phyloP scores from a whole-genome alignment of 345 rosid genomes.

The Euphorbia peplus region DNA sequence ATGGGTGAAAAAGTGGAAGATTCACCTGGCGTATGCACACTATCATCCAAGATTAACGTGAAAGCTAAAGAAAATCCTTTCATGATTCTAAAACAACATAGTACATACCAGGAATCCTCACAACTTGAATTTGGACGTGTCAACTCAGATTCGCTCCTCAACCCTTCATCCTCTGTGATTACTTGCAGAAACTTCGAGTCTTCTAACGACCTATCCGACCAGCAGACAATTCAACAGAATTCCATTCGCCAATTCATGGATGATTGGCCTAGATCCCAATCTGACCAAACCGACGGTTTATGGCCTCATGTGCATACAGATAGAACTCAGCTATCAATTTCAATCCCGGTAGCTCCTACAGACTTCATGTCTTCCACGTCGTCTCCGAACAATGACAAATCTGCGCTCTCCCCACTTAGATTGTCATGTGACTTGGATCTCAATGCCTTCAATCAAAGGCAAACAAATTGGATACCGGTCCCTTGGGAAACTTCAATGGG shows the following conservation, averaged over 20 bases:
- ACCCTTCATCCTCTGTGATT: slow-evolving; percentile 39
- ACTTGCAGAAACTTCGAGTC: slow-evolving; percentile 38
- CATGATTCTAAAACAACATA: slow-evolving; percentile 33
- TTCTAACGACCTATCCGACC: slow-evolving; percentile 32
- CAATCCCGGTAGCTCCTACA: slow-evolving; percentile 46
- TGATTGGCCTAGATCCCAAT: slow-evolving; percentile 48
- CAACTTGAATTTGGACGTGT: slow-evolving; percentile 40
- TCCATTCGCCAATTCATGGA: slow-evolving; percentile 59
- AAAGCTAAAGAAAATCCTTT: slow-evolving; percentile 41
- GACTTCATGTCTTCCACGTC: slow-evolving; percentile 51
- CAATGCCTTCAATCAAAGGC: slow-evolving; percentile 39
- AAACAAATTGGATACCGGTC: slow-evolving; percentile 49
- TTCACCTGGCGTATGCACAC: slow-evolving; percentile 27
- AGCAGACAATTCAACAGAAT: slow-evolving; percentile 39
- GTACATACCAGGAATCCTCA: slow-evolving; percentile 27
- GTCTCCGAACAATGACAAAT: slow-evolving; percentile 44
- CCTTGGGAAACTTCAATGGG: slow-evolving; percentile 65
- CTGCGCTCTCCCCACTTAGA: slow-evolving; percentile 43
- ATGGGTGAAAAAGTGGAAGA: slow-evolving; percentile 31
- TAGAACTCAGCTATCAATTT: slow-evolving; percentile 61
- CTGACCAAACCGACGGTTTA: slow-evolving; percentile 35
- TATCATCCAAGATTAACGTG: slow-evolving; percentile 24
- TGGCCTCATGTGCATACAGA: slow-evolving; percentile 53
- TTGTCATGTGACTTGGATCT: slow-evolving; percentile 38
- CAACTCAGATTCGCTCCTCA: slow-evolving; percentile 42